These are phyloP conservation scores for Hysterium pulicare DNA, from an alignment of 2,329 filamentous ascomycete genomes.

Conservation along the genomic window DNA sequence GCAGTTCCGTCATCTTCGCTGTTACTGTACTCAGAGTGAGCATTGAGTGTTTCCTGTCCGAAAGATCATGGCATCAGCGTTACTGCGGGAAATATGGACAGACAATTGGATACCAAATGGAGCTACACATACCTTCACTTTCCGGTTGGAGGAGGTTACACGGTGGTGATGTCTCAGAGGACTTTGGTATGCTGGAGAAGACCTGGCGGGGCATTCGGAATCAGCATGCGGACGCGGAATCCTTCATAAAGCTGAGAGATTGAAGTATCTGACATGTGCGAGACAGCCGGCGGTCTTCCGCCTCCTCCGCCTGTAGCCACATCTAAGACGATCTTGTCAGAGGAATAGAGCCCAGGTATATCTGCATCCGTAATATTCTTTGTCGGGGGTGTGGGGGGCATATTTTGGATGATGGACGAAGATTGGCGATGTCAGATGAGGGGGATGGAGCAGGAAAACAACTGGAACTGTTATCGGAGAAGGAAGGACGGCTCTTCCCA, in stretches of 20 bases:
- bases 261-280: slow-evolving; percentile 45
- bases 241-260: slow-evolving; percentile 9
- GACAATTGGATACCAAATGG: background rate
- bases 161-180: slow-evolving; percentile 65
- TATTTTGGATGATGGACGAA: slow-evolving; percentile 3
- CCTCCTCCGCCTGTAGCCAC: slow-evolving; percentile 39
- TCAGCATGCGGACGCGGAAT: no score
- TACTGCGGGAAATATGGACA: background rate
- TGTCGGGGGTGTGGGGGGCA: slow-evolving; percentile 13
- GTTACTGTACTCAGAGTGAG: slow-evolving; percentile 79
- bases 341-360: slow-evolving; percentile 41
- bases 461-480: background rate
- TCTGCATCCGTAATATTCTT: slow-evolving; percentile 24
- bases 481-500: background rate
- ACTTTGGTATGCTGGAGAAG: slow-evolving; percentile 57
- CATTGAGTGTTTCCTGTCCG: slow-evolving; percentile 83
- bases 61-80: background rate
- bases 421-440: background rate
- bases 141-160: slow-evolving; percentile 57
- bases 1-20: slow-evolving; percentile 78
- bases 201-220: slow-evolving; percentile 42
- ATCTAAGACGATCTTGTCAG: slow-evolving; percentile 48
- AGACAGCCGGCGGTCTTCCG: slow-evolving; percentile 43
- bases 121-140: slow-evolving; percentile 55
- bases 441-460: background rate